phyloP scores from a whole-genome alignment of 228 moss, liverwort and hornwort genomes.

The Sphagnum fallax region DNA sequence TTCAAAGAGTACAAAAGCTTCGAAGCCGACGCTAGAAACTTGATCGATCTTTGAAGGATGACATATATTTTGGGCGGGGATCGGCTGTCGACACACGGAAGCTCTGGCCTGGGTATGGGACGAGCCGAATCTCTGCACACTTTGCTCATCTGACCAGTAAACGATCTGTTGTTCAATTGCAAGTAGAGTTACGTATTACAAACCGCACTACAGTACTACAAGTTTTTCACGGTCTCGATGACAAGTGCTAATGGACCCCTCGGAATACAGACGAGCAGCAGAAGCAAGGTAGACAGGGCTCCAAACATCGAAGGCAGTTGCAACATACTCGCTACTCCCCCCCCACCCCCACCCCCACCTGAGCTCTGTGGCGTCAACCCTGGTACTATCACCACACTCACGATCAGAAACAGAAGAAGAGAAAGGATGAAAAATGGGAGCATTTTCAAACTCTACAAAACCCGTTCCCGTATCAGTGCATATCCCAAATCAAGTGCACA shows the following conservation, averaged over 20 bases:
- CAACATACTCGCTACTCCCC: slow-evolving; percentile 37
- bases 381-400: slow-evolving; percentile 34
- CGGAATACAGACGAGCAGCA: slow-evolving; percentile 39
- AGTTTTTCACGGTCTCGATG: slow-evolving; percentile 30
- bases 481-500: too few relatives aligned
- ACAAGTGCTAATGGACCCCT: slow-evolving; percentile 46
- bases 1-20: too few relatives aligned
- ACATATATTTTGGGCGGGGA: too few relatives aligned
- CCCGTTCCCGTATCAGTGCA: too few relatives aligned
- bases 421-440: slow-evolving; percentile 41
- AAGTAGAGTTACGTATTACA: too few relatives aligned
- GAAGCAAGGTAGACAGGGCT: slow-evolving; percentile 24
- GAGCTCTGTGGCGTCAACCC: slow-evolving; percentile 43
- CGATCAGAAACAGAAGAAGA: slow-evolving; percentile 36
- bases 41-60: too few relatives aligned
- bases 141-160: too few relatives aligned
- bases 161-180: too few relatives aligned
- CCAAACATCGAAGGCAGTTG: slow-evolving; percentile 33
- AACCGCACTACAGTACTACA: slow-evolving; percentile 2
- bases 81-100: too few relatives aligned
- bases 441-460: slow-evolving; percentile 10
- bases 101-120: too few relatives aligned
- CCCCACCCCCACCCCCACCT: slow-evolving; percentile 23
- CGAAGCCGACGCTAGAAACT: too few relatives aligned
- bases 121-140: too few relatives aligned